A percentile compares a stretch with the other conserved stretches of the same genome.
phyloP scores from a whole-genome alignment of 371 early-diverging fungal genomes.

The Batkoa obscura region DNA sequence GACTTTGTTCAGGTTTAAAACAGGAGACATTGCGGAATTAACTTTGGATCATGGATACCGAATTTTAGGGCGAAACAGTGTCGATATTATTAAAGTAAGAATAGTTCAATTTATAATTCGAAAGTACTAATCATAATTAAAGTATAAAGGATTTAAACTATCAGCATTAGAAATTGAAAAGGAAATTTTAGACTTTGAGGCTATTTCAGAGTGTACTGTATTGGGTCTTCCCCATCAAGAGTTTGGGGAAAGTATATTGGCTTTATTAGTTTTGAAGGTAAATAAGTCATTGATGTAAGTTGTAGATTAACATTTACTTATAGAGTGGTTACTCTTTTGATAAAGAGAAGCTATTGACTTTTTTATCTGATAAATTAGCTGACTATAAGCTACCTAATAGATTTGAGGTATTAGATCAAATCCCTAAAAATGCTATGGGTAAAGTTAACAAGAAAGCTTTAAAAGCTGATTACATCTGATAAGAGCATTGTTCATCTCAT shows the following conservation, averaged over 20 bases:
- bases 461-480: too few relatives aligned
- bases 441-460: slow-evolving; percentile 63
- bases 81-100: slow-evolving; percentile 63
- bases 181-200: slow-evolving; percentile 35
- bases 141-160: slow-evolving; percentile 71
- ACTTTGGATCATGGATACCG: slow-evolving; percentile 26
- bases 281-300: neutral
- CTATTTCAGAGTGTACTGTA: slow-evolving; percentile 48
- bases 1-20: slow-evolving; percentile 31
- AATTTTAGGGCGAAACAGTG: slow-evolving; percentile 59
- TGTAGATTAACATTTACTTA: neutral
- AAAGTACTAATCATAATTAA: neutral
- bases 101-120: neutral
- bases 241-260: slow-evolving; percentile 61
- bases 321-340: neutral
- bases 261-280: slow-evolving; percentile 18
- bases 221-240: slow-evolving; percentile 51
- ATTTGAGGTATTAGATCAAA: slow-evolving; percentile 20
- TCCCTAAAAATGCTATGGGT: slow-evolving; percentile 78
- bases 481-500: too few relatives aligned
- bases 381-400: slow-evolving; percentile 50
- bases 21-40: slow-evolving; percentile 56
- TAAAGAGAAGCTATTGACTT: neutral
- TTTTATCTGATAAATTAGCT: slow-evolving; percentile 21
- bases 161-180: slow-evolving; percentile 72